Evolutionary conservation across 139 green algal species (phyloP), one percentile per base, ranked within the genome.

Genomic region (Microglena sp.): DNA sequence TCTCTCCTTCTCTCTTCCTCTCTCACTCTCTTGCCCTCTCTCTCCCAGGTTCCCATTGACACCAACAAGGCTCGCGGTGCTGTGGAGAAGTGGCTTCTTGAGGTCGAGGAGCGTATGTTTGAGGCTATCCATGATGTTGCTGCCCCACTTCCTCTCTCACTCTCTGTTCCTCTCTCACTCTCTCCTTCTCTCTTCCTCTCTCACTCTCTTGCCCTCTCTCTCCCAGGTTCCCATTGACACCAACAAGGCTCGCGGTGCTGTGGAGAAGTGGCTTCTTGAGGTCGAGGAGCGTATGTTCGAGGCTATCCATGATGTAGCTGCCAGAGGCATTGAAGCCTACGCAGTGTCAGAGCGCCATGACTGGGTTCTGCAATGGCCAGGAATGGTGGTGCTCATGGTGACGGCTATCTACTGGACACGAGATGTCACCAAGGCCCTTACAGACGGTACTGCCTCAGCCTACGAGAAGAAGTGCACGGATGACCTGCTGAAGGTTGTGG

Each of bases 221-320:
- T 50, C 15, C 18, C 40, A 50, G 15, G 40, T 18, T 24, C 40
- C 11, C 40, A 50, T 50, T 11, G 15, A 50, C 40, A 50, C 18
- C 15, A 11, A 50, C 40, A 50, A 64, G 74, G 74, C 74, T 8
- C 68, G 74, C 6, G 85, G 85, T 11, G 82, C 85, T 35, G 85
- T 92, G n/a, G 85, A 92, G 83, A 84, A 86, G 69, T 89, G 85
- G 85, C 77, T 92, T 43, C 28, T 85, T 32, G 67, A 85, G 84
- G 82, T 89, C 32, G 85, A 91, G 76, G 66, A 69, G 28, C 73
- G 74, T 58, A 91, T 91, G 85, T 73, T 88, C 35, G 69, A 82
- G 57, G 78, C 80, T 34, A 72, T 90, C 26, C 82, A 85, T 57
- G 70, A 89, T n/a, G 71, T 83, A n/a, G 68, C 67, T 1, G 67